Percentiles rank a stretch among this genome's conserved stretches.
phyloP scores from a whole-genome alignment of 192 early-diverging fungal genomes.

The Umbelopsis sp. region DNA sequence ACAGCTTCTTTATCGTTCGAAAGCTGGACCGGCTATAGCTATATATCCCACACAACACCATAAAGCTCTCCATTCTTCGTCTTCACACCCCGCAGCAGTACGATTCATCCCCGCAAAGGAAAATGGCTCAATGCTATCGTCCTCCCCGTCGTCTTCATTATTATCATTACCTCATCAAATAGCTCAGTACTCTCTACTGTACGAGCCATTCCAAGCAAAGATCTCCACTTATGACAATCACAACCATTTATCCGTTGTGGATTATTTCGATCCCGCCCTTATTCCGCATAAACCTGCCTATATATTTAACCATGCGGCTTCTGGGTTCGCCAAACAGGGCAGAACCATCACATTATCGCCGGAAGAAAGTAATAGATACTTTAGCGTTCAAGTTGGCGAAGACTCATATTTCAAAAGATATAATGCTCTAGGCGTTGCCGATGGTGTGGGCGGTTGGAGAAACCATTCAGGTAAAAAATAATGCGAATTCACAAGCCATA shows the following conservation, averaged over 20 bases:
- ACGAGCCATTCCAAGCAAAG: conserved; percentile 4
- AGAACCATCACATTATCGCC: conserved; percentile 26
- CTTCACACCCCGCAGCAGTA: conserved; percentile 21
- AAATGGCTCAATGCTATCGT: conserved; percentile 4
- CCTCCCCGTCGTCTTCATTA: not conserved
- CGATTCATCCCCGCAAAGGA: conserved; percentile 19
- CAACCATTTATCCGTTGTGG: conserved; percentile 26
- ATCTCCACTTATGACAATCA: conserved; percentile 6
- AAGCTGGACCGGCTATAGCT: conserved; percentile 11
- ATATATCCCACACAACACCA: conserved; percentile 12
- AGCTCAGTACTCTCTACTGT: conserved; percentile 12
- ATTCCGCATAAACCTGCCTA: conserved; percentile 21
- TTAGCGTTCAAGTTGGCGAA: conserved; percentile 80
- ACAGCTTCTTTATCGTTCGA: conserved; percentile 12
- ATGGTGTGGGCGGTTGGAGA: conserved; percentile 95
- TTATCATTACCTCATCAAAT: conserved; percentile 19
- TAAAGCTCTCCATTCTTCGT: conserved; percentile 8
- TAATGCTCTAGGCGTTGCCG: conserved; percentile 91
- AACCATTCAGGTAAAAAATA: conserved; percentile 28
- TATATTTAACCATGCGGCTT: conserved; percentile 29
- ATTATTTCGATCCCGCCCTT: conserved; percentile 38
- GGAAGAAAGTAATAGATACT: conserved; percentile 53
- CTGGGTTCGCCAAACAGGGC: conserved; percentile 36
- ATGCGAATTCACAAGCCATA: not conserved
- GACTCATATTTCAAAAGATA: conserved; percentile 90